Evolutionary conservation across 1,139 yeast genomes (phyloP), one percentile per base, ranked within the genome.

Genomic region (Hyphopichia pseudoburtonii): DNA sequence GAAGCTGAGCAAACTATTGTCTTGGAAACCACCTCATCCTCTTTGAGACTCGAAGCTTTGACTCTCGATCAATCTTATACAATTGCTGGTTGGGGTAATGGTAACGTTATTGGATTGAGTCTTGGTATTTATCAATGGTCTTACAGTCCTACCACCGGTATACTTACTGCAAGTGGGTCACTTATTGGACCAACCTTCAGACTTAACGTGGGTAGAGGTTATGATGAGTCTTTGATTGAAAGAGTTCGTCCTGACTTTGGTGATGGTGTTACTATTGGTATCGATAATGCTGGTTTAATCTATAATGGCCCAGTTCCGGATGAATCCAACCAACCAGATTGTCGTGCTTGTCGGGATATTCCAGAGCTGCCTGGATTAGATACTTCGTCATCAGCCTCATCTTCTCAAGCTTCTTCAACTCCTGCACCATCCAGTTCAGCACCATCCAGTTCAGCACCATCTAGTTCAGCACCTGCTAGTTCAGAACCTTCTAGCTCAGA

Each of bases 51-150:
- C 17, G 43, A 39, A 19, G 45, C 47, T 14, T 30, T 55, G 32
- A 42, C 52, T 32, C 38, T 48, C 11, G 34, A 51, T 5, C 58
- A 51, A 35, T 50, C 57, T 5, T 54, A 48, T 43, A 45, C 40
- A 2, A 58, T 60, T 32, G 43, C 47, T 7, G 61, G 60, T 23
- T 54, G 41, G 30, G 58, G 59, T 26, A 41, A 44, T 29, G 50
- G 52, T 3, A 55, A 53, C 36, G 25, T 41, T 9, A 42, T 52
- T 26, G 49, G 50, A 21, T 35, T 51, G 27, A 35, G 38, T 37
- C 15, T 38, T 3, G 36, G 46, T 2, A 36, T 40, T 21, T 30
- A 31, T 3, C 33, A 41, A 8, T 44, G 21, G 36, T 12, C 14
- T 12, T 54, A 51, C 33, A 33, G 42, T 25, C 25, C 45, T 1